Evolutionary conservation across 1,284 basidiomycete genomes (phyloP).

Genomic region (Cutaneotrichosporon arboriforme): DNA sequence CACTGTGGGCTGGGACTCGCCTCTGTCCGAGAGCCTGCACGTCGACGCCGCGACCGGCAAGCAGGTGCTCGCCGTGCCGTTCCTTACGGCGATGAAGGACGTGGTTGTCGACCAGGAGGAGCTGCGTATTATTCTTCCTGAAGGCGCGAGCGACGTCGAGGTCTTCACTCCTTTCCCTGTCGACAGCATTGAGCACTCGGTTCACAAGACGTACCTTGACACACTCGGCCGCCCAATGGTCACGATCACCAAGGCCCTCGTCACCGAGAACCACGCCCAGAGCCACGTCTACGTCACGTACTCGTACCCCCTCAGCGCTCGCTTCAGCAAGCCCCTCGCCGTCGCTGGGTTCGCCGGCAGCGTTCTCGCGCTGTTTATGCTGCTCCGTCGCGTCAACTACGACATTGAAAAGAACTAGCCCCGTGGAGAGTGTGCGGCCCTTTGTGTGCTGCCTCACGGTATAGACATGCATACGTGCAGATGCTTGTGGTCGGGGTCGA

Average conservation of each 20-base stretch:
- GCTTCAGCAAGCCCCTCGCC: constrained; percentile 74
- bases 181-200: constrained; percentile 57
- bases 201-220: constrained; percentile 83
- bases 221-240: constrained; percentile 81
- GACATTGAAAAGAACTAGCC: constrained; percentile 28
- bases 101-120: constrained; percentile 76
- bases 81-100: constrained; percentile 75
- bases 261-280: constrained; percentile 70
- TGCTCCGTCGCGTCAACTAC: constrained; percentile 43
- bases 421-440: too few species aligned
- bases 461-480: background rate
- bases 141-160: constrained; percentile 81
- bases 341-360: constrained; percentile 36
- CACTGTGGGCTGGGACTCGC: constrained; percentile 86
- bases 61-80: constrained; percentile 68
- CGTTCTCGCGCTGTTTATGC: constrained; percentile 40
- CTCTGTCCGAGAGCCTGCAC: constrained; percentile 59
- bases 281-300: constrained; percentile 58
- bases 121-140: constrained; percentile 77
- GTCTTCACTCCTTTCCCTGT: constrained; percentile 73
- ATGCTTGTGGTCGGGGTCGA: background rate
- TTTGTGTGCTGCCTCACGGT: too few species aligned
- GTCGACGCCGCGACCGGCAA: constrained; percentile 47
- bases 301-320: constrained; percentile 66
- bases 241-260: constrained; percentile 63